These are phyloP conservation scores for Penicillium palitans DNA, from an alignment of 2,329 filamentous ascomycete species.

Conservation along the genomic window DNA sequence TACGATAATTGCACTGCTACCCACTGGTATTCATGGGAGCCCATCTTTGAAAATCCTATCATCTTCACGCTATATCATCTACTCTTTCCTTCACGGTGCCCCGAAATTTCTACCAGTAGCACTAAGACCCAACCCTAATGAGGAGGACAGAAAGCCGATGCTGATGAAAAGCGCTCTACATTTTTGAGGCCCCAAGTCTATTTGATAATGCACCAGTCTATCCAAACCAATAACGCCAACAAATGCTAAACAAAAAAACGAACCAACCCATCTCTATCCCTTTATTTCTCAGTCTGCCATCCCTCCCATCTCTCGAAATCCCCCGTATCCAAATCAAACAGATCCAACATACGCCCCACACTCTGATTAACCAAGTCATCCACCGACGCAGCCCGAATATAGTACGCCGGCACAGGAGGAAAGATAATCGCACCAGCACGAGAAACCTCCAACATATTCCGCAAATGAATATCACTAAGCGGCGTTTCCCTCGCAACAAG, in stretches of 20 bases:
- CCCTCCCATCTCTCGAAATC: constrained; percentile 39
- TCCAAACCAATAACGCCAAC: neutral
- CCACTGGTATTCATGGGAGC: too few relatives aligned
- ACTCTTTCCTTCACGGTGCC: too few relatives aligned
- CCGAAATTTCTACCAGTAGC: too few relatives aligned
- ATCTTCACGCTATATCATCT: too few relatives aligned
- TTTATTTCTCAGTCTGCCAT: constrained; percentile 18
- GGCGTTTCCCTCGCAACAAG: constrained; percentile 49
- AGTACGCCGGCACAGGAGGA: constrained; percentile 49
- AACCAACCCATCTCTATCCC: neutral
- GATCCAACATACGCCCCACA: constrained; percentile 50
- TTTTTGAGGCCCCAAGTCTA: neutral
- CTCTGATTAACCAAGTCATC: constrained; percentile 50
- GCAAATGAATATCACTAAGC: constrained; percentile 48
- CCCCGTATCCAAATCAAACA: constrained; percentile 46
- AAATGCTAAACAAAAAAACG: neutral
- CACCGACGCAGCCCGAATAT: constrained; percentile 42
- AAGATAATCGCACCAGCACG: constrained; percentile 45
- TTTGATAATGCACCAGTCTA: neutral
- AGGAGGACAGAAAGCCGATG: neutral
- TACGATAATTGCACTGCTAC: neutral
- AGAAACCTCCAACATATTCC: constrained; percentile 48
- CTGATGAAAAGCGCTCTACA: neutral
- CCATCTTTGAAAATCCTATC: too few relatives aligned
- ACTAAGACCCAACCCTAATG: neutral